Conservation (phyloP, 768 basidiomycete species). For the Amanita inopinata region DNA sequence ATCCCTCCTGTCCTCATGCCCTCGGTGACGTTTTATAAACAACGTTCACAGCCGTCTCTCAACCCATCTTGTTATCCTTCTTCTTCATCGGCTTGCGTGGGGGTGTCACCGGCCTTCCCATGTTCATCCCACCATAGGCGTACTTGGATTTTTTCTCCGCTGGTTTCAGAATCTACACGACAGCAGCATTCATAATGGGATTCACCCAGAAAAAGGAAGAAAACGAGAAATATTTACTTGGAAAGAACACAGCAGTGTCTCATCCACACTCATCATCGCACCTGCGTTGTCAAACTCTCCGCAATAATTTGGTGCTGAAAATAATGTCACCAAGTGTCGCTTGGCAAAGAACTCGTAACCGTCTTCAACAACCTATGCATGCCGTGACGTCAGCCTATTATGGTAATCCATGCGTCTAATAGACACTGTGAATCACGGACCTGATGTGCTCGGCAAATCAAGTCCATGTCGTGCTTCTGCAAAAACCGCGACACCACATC, state of each 20-base stretch:
- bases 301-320: conserved; percentile 93
- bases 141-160: conserved; percentile 98
- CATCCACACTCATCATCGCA: conserved; percentile 99
- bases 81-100: conserved; percentile 94
- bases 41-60: conserved; percentile 9
- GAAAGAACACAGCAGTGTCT: conserved; percentile 96
- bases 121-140: conserved; percentile 79
- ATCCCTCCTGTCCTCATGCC: conserved; percentile 1
- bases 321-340: conserved; percentile 91
- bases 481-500: conserved; percentile 97
- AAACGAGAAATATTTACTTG: conserved; percentile 45
- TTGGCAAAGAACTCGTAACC: conserved; percentile 99
- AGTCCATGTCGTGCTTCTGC: conserved; percentile 99
- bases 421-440: conserved; percentile 30
- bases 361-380: conserved; percentile 84
- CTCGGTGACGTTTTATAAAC: neutral
- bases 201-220: neutral
- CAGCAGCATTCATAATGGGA: conserved; percentile 1
- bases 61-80: conserved; percentile 68
- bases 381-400: conserved; percentile 1
- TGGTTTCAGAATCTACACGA: conserved; percentile 84
- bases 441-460: conserved; percentile 98
- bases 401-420: neutral
- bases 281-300: conserved; percentile 99
- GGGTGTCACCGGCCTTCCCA: conserved; percentile 85